A percentile compares a stretch with the other conserved stretches of the same genome.
phyloP scores from a whole-genome alignment of 306 rosid species.

The Vigna hirtella region DNA sequence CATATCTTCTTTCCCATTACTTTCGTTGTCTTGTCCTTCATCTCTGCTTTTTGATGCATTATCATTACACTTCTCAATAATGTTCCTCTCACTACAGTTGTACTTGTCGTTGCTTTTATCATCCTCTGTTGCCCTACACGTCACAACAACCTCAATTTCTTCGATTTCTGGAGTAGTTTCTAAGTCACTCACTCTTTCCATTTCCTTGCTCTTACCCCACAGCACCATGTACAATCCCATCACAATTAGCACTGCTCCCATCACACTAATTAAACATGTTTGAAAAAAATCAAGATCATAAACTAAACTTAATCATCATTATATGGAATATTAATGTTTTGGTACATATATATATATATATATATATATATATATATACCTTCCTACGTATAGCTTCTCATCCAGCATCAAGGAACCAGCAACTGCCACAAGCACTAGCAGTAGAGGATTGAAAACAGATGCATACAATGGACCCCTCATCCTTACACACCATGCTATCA shows the following conservation, averaged over 20 bases:
- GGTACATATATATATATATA: not conserved
- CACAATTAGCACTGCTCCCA: conserved; percentile 52
- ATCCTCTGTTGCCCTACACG: not conserved
- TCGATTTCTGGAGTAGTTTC: conserved; percentile 13
- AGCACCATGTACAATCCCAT: conserved; percentile 51
- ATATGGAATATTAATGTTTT: not conserved
- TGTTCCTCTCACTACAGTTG: not conserved
- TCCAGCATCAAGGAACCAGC: conserved; percentile 52
- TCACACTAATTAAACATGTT: conserved; percentile 40
- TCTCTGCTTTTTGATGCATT: conserved; percentile 18
- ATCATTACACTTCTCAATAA: not conserved
- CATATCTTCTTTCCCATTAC: conserved; percentile 17
- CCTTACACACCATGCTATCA: conserved; percentile 45
- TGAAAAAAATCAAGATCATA: conserved; percentile 9
- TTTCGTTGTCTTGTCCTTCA: conserved; percentile 1
- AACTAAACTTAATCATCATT: not conserved
- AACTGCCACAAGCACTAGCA: conserved; percentile 49
- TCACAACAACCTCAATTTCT: conserved; percentile 40
- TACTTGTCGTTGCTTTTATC: not conserved
- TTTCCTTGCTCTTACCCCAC: conserved; percentile 57
- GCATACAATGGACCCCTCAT: conserved; percentile 47
- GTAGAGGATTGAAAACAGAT: conserved; percentile 48
- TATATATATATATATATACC: conserved; percentile 29
- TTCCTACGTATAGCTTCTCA: conserved; percentile 52
- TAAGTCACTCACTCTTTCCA: conserved; percentile 8